Evolutionary conservation across 495 filamentous ascomycete species (phyloP).

Genomic region (Penicillium coffeae): DNA sequence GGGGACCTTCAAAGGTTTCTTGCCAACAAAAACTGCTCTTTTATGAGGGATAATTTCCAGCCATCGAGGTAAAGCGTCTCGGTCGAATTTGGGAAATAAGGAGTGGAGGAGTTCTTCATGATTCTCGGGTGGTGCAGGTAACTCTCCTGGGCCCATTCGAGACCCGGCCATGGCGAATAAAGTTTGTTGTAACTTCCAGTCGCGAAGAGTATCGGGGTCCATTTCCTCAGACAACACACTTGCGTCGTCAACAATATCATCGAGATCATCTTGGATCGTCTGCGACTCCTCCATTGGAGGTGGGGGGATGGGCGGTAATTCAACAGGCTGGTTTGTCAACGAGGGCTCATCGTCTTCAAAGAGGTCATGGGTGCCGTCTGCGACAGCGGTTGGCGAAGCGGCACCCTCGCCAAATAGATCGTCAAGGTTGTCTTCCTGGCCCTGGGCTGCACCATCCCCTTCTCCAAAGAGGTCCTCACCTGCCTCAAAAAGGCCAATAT

Average conservation of each 20-base stretch:
- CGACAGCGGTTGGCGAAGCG: conserved; percentile 32
- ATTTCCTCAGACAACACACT: conserved; percentile 37
- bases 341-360: conserved; percentile 35
- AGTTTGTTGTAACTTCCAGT: conserved; percentile 49
- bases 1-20: conserved; percentile 67
- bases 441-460: conserved; percentile 27
- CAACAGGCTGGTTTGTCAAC: conserved; percentile 21
- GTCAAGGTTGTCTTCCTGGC: conserved; percentile 42
- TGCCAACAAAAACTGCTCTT: conserved; percentile 64
- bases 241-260: conserved; percentile 31
- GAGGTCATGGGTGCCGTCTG: conserved; percentile 37
- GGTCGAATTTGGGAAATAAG: conserved; percentile 67
- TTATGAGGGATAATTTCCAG: conserved; percentile 71
- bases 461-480: conserved; percentile 44
- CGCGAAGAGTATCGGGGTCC: conserved; percentile 42
- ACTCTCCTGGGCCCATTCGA: conserved; percentile 38
- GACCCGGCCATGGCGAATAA: conserved; percentile 47
- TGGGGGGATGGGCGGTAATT: conserved; percentile 21
- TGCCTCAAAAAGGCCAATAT: conserved; percentile 49
- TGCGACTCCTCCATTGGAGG: conserved; percentile 27
- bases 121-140: conserved; percentile 58
- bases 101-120: conserved; percentile 64
- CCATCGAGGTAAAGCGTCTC: conserved; percentile 60
- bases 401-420: conserved; percentile 54
- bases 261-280: conserved; percentile 31